Conservation (phyloP, 78 protist species). For the Dictyostelium intermedium region DNA sequence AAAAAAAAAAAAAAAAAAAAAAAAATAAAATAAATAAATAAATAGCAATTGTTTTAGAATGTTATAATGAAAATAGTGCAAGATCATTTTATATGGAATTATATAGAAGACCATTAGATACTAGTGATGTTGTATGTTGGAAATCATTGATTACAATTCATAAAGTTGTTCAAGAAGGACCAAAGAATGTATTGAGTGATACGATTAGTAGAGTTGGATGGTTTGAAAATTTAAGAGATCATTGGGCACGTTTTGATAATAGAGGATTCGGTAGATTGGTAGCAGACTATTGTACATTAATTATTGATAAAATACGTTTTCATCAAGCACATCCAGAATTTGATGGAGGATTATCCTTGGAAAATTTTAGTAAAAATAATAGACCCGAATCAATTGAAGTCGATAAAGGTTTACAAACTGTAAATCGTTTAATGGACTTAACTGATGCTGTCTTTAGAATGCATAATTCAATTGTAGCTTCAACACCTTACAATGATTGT, state of each 20-base stretch:
- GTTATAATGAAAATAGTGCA: slow-evolving; percentile 74
- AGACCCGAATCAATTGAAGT: slow-evolving; percentile 33
- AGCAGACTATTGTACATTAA: slow-evolving; percentile 48
- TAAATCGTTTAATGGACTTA: slow-evolving; percentile 69
- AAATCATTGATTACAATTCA: slow-evolving; percentile 52
- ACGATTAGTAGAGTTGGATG: slow-evolving; percentile 5
- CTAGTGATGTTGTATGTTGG: slow-evolving; percentile 63
- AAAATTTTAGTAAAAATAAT: slow-evolving; percentile 31
- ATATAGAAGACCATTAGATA: slow-evolving; percentile 66
- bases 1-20: too few species aligned
- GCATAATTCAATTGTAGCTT: slow-evolving; percentile 43
- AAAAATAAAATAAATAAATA: too few species aligned
- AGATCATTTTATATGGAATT: slow-evolving; percentile 45
- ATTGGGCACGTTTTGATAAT: slow-evolving; percentile 47
- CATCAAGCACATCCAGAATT: slow-evolving; percentile 82
- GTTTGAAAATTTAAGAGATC: slow-evolving; percentile 62
- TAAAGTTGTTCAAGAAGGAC: slow-evolving; percentile 69
- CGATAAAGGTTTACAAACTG: slow-evolving; percentile 47
- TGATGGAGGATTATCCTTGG: slow-evolving; percentile 69
- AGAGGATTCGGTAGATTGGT: slow-evolving; percentile 51
- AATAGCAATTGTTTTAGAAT: slow-evolving; percentile 74
- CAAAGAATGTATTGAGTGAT: slow-evolving; percentile 52
- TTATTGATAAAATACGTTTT: slow-evolving; percentile 76
- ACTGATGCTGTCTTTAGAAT: slow-evolving; percentile 61
- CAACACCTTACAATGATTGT: slow-evolving; percentile 73